These are phyloP conservation scores for Phylloporus sp. DNA, from an alignment of 768 basidiomycete genomes.

Conservation along the genomic window DNA sequence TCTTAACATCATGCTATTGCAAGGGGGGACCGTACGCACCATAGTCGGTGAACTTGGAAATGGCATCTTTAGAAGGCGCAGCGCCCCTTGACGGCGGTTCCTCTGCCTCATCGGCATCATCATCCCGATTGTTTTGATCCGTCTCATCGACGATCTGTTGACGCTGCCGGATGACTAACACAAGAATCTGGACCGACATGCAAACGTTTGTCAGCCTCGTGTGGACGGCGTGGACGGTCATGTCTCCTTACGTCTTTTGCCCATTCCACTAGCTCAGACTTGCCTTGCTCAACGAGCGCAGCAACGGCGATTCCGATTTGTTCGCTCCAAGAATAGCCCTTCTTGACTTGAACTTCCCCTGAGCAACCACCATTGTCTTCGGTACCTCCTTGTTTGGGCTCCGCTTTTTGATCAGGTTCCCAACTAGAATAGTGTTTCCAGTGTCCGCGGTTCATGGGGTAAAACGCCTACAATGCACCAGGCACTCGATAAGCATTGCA, in stretches of 20 bases:
- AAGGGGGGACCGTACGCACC: slow-evolving; percentile 44
- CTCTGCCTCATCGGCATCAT: slow-evolving; percentile 34
- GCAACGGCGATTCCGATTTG: slow-evolving; percentile 85
- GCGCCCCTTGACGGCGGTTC: slow-evolving; percentile 23
- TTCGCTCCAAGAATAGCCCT: slow-evolving; percentile 85
- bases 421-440: slow-evolving; percentile 86
- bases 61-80: slow-evolving; percentile 64
- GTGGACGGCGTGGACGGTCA: slow-evolving; percentile 16
- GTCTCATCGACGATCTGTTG: slow-evolving; percentile 58
- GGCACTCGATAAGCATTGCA: slow-evolving; percentile 18
- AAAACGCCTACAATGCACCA: slow-evolving; percentile 60
- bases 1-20: slow-evolving; percentile 2
- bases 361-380: slow-evolving; percentile 44
- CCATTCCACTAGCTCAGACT: slow-evolving; percentile 70
- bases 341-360: slow-evolving; percentile 76
- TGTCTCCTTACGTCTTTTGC: slow-evolving; percentile 65
- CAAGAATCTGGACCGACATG: slow-evolving; percentile 50
- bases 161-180: slow-evolving; percentile 55
- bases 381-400: slow-evolving; percentile 27
- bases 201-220: slow-evolving; percentile 16
- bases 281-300: slow-evolving; percentile 62
- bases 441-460: slow-evolving; percentile 81
- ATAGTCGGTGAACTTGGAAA: slow-evolving; percentile 69
- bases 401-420: slow-evolving; percentile 51
- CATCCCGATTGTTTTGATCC: slow-evolving; percentile 41